Evolutionary conservation across 2,329 filamentous ascomycete genomes (phyloP), one percentile per base, ranked within the genome.

Genomic region (Dactylellina leptospora): DNA sequence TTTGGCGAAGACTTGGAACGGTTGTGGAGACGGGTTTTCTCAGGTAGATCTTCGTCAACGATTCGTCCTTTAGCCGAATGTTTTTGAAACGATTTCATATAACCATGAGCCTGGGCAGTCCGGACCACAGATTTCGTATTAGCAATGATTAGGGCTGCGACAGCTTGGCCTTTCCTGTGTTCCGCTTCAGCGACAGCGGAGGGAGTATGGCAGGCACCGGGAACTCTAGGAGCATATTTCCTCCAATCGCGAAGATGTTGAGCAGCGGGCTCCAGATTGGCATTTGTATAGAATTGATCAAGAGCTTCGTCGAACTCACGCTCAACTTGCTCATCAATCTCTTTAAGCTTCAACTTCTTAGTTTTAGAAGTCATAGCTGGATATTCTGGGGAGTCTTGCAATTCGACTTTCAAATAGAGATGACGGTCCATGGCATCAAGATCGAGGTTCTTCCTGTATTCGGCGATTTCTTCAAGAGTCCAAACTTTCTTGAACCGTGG

Each of bases 1-100:
- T 63, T 62, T 23, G 66, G 58, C 23, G 66, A 53, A 6, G 66
- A 53, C 18, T 58, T 63, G 5, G 56, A 48, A 3, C 44, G 48
- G 20, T 48, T 61, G 50, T 51, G 36, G 16, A 50, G 40, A 2
- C 58, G 50, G n/a, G 44, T 45, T 45, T 71, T 63, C 44, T 71
- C 66, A 3, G 64, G 56, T 11, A 70, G 44, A 42, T 50, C 30
- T 10, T 4, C 30, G 11, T 63, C 38, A 11, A 28, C 27, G 11
- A 23, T 23, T 18, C 53, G 54, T 33, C 20, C 51, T 20, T 51
- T 56, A 28, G 18, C 11, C 23, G 51, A 47, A 22, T 47, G 11
- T 42, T 20, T 2, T 18, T 30, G 36, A n/a, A n/a, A n/a, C n/a
- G n/a, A n/a, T n/a, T n/a, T n/a, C n/a, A n/a, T n/a, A n/a, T n/a